These are phyloP conservation scores for Echinochloa phyllopogon DNA, from an alignment of 176 grass and related monocot genomes.

Conservation along the genomic window DNA sequence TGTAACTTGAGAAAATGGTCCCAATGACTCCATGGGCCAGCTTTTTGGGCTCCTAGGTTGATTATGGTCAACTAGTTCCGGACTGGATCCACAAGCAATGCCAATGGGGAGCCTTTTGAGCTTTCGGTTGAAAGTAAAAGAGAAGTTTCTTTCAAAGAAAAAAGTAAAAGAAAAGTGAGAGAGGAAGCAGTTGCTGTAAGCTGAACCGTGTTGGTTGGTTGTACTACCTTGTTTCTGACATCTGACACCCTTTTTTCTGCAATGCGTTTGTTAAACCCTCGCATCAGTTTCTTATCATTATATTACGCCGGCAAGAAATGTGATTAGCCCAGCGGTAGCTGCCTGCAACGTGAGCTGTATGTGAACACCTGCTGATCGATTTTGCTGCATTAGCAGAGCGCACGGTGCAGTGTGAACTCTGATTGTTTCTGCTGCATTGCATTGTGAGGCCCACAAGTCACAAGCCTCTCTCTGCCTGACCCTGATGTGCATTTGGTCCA, in stretches of 20 bases:
- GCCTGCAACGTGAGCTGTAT: neutral
- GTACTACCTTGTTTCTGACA: slow-evolving; percentile 12
- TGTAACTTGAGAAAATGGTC: neutral
- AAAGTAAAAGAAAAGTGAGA: neutral
- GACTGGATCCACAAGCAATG: neutral
- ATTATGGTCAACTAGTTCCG: neutral
- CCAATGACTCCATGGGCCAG: neutral
- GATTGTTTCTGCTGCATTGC: neutral
- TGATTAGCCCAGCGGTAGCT: neutral
- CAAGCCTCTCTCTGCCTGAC: neutral
- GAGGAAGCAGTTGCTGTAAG: neutral
- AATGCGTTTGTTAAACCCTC: neutral
- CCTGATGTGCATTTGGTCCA: neutral
- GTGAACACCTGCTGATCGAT: neutral
- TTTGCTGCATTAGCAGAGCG: neutral
- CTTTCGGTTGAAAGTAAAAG: neutral
- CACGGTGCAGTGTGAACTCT: neutral
- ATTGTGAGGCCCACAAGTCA: neutral
- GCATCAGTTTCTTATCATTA: neutral
- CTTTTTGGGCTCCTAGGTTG: neutral
- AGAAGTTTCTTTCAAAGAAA: neutral
- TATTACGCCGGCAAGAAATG: neutral
- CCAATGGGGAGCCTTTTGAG: neutral
- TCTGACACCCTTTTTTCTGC: neutral
- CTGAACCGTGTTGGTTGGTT: slow-evolving; percentile 1